Percentiles rank a stretch among this genome's conserved stretches.
Conservation (phyloP, 2,329 filamentous ascomycete genomes). For the Mycosphaerella sp. region DNA sequence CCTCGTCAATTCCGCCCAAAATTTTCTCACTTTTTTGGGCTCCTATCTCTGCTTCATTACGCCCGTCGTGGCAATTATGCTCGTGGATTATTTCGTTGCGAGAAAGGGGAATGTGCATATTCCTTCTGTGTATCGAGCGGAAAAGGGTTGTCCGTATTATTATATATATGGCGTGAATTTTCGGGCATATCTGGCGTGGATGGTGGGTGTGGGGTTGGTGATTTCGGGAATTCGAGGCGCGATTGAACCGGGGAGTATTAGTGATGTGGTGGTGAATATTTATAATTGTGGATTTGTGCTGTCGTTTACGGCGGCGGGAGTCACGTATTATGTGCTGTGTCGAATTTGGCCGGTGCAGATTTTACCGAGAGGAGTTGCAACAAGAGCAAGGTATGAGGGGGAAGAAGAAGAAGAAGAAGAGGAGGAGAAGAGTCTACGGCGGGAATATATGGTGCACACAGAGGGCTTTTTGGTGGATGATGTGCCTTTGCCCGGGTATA, state of each 20-base stretch:
- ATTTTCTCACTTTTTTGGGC: conserved; percentile 41
- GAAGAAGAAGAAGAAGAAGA: too few species aligned
- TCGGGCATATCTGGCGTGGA: conserved; percentile 20
- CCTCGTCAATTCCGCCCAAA: conserved; percentile 37
- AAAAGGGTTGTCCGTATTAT: conserved; percentile 19
- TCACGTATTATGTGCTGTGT: conserved; percentile 16
- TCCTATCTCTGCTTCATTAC: conserved; percentile 40
- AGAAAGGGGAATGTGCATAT: conserved; percentile 40
- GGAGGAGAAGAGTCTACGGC: not conserved
- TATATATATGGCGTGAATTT: conserved; percentile 21
- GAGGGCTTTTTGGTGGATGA: conserved; percentile 24
- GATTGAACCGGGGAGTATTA: conserved; percentile 17
- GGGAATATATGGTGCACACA: conserved; percentile 21
- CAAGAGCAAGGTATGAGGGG: too few species aligned
- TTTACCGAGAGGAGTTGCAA: too few species aligned
- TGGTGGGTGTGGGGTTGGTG: conserved; percentile 19
- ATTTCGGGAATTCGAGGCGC: conserved; percentile 21
- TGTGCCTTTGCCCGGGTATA: conserved; percentile 17
- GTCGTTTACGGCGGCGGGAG: conserved; percentile 15
- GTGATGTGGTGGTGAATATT: conserved; percentile 20
- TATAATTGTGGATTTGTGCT: conserved; percentile 23
- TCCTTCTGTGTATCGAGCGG: conserved; percentile 33
- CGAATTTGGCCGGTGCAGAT: conserved; percentile 14
- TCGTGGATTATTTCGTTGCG: conserved; percentile 38
- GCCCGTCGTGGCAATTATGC: conserved; percentile 37